Percentiles rank a stretch among this genome's conserved stretches.
These are phyloP conservation scores for Botrytis porri DNA, from an alignment of 2,329 filamentous ascomycete species.

Conservation along the genomic window DNA sequence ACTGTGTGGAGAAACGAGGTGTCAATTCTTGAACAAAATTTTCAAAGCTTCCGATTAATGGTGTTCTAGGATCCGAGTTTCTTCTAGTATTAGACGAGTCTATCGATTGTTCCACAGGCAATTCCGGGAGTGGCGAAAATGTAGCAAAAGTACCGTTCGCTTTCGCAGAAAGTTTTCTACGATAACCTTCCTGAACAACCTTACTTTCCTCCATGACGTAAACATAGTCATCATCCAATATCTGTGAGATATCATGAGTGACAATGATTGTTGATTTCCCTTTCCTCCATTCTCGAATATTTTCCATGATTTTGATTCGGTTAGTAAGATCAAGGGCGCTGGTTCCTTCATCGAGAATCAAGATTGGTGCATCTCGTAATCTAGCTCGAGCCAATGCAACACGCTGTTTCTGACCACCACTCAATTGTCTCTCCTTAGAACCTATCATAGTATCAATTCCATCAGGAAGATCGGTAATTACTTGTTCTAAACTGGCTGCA, in stretches of 20 bases:
- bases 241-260: constrained; percentile 82
- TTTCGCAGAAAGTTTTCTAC: constrained; percentile 50
- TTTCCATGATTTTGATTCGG: constrained; percentile 65
- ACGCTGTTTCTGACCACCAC: constrained; percentile 81
- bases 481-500: constrained; percentile 66
- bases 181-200: constrained; percentile 67
- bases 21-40: constrained; percentile 1
- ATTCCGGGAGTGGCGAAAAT: constrained; percentile 37
- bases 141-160: constrained; percentile 47
- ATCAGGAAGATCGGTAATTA: constrained; percentile 62
- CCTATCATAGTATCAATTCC: constrained; percentile 73
- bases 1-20: constrained; percentile 11
- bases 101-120: background rate
- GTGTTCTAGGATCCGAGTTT: constrained; percentile 23
- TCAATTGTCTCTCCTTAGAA: constrained; percentile 65
- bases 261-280: constrained; percentile 89
- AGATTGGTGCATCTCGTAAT: constrained; percentile 71
- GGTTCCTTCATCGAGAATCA: constrained; percentile 86
- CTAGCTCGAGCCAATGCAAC: constrained; percentile 76
- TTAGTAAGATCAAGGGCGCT: constrained; percentile 79
- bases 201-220: constrained; percentile 72
- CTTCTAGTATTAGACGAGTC: background rate
- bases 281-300: constrained; percentile 71
- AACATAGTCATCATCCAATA: constrained; percentile 68
- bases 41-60: constrained; percentile 13